phyloP scores from a whole-genome alignment of 2,329 filamentous ascomycete species.

The Blastomyces parvus region DNA sequence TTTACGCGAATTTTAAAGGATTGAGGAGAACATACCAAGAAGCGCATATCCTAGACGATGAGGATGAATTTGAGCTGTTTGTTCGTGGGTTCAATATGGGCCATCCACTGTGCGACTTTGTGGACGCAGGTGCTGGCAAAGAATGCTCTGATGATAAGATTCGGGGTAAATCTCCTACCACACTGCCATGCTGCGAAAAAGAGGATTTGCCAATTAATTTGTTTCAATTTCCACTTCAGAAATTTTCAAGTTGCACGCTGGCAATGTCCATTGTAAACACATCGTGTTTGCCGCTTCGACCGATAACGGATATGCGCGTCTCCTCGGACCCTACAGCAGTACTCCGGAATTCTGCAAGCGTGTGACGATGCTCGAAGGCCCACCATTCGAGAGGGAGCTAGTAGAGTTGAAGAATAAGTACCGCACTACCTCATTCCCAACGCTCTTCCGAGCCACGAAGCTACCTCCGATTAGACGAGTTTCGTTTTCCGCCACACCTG shows the following conservation, averaged over 20 bases:
- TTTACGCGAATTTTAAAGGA: slow-evolving; percentile 34
- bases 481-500: slow-evolving; percentile 2
- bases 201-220: slow-evolving; percentile 7
- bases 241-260: slow-evolving; percentile 27
- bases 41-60: slow-evolving; percentile 20
- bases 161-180: slow-evolving; percentile 24
- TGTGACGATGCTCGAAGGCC: slow-evolving; percentile 32
- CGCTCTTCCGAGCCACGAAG: slow-evolving; percentile 2
- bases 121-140: slow-evolving; percentile 37
- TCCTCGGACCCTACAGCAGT: slow-evolving; percentile 28
- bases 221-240: slow-evolving; percentile 15
- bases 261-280: slow-evolving; percentile 33
- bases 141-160: slow-evolving; percentile 38
- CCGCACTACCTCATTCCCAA: slow-evolving; percentile 6
- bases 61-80: slow-evolving; percentile 26
- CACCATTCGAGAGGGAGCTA: slow-evolving; percentile 31
- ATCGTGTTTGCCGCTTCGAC: slow-evolving; percentile 36
- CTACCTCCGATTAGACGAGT: slow-evolving; percentile 3
- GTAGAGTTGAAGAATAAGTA: slow-evolving; percentile 19
- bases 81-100: slow-evolving; percentile 37
- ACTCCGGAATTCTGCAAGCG: slow-evolving; percentile 17
- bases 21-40: slow-evolving; percentile 29
- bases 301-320: slow-evolving; percentile 37
- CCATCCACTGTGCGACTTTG: slow-evolving; percentile 30
- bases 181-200: background rate